Conservation (phyloP, 345 rosid species). For the Xanthoceras sorbifolium region DNA sequence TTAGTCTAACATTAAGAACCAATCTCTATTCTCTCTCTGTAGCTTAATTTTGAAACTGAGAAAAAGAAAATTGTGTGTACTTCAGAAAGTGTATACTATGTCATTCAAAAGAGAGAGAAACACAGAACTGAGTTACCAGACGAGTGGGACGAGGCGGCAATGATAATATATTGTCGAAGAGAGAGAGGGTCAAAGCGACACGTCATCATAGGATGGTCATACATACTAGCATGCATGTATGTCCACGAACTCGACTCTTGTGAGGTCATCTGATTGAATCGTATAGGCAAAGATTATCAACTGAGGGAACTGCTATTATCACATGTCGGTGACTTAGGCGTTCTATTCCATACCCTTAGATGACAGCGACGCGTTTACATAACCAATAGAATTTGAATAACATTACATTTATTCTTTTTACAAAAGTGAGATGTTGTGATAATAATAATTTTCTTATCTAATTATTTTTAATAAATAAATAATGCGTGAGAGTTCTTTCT, state of each 20-base stretch:
- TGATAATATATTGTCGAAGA: neutral
- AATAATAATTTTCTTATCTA: too few species aligned
- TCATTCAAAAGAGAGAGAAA: constrained; percentile 13
- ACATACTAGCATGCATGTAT: constrained; percentile 12
- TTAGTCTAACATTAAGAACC: constrained; percentile 7
- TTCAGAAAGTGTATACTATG: neutral
- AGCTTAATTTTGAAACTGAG: constrained; percentile 1
- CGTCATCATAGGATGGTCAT: constrained; percentile 25
- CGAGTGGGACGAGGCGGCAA: neutral
- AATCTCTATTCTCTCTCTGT: neutral
- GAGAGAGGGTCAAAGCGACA: constrained; percentile 43
- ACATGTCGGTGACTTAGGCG: neutral
- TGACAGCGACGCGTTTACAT: too few species aligned
- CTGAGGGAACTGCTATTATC: neutral
- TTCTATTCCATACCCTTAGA: neutral
- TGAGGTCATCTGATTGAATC: constrained; percentile 29
- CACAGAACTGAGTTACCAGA: neutral
- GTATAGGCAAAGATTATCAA: neutral
- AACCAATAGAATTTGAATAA: too few species aligned
- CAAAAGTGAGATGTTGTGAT: too few species aligned
- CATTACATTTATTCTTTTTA: too few species aligned
- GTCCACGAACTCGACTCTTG: constrained; percentile 25
- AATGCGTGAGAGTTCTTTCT: too few species aligned
- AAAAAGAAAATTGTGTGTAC: too few species aligned
- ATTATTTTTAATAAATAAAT: too few species aligned